Base-by-base conservation (phyloP, 2,329 filamentous ascomycete genomes). In the Spiromastix sp. region DNA sequence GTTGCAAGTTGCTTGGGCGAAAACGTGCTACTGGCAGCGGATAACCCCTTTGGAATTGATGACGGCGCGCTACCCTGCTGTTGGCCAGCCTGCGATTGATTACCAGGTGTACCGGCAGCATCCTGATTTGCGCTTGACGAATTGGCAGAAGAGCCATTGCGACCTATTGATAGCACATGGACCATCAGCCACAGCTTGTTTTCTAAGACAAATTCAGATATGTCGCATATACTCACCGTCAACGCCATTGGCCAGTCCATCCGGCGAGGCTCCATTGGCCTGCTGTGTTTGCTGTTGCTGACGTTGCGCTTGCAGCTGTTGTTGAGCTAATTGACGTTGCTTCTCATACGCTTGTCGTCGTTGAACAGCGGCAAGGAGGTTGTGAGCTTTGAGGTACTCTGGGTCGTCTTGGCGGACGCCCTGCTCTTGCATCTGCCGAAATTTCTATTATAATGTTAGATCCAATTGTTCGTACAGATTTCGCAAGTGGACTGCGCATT, bases 391-490 rank as follows among this genome's bases (percentile, higher is more conserved):
- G 51, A 89, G 72, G 51, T 81, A 87, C 56, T 96, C 87, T 30
- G 89, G 89, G 51, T 96, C 86, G 38, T 72, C 81, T 38, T 78
- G 72, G 26, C 84, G 76, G 16, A 93, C 80, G 47, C 87, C 87
- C 50, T 80, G 72, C 37, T 83, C 74, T 61, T 89, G 91, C 82
- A 96, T 86, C 57, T 84, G 77, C 54, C 83, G 81, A 46, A 83
- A 91, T 72, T 85, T 86, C 87, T 95, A 51, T 32, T 24, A 36
- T 22, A 32, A 30, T 40, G 59, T 70, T 52, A 72, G 64, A 42
- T 21, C n/a, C n/a, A n/a, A n/a, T n/a, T n/a, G n/a, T n/a, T n/a
- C n/a, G n/a, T n/a, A n/a, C n/a, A n/a, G n/a, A n/a, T n/a, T n/a
- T n/a, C n/a, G n/a, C n/a, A n/a, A n/a, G n/a, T n/a, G n/a, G n/a